Evolutionary conservation across 768 basidiomycete genomes (phyloP).

Genomic region (Leucosporidium scottii): DNA sequence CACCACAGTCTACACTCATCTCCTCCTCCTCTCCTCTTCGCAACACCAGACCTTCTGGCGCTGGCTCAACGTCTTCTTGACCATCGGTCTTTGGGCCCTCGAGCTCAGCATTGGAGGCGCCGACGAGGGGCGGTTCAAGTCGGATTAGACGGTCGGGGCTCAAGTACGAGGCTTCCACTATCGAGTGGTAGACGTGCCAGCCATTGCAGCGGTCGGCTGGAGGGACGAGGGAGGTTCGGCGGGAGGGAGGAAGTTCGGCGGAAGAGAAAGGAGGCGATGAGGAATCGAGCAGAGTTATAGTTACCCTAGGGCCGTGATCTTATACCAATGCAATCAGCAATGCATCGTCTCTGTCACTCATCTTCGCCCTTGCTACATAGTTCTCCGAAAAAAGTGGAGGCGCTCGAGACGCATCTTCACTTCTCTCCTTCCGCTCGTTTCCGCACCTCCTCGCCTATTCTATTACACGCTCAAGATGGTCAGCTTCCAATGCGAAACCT

Average conservation of each 20-base stretch:
- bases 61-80: slow-evolving; percentile 34
- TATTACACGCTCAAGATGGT: slow-evolving; percentile 1
- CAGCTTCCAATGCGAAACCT: slow-evolving; percentile 13
- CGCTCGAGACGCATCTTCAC: neutral
- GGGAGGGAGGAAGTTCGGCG: no score
- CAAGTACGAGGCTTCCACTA: no score
- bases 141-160: neutral
- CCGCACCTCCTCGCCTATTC: neutral
- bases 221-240: no score
- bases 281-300: no score
- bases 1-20: slow-evolving; percentile 26
- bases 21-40: slow-evolving; percentile 17
- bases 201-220: no score
- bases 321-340: no score
- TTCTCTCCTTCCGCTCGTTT: neutral
- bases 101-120: slow-evolving; percentile 31
- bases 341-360: no score
- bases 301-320: no score
- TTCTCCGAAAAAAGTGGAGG: no score
- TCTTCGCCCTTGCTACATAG: no score
- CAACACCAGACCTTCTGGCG: slow-evolving; percentile 33
- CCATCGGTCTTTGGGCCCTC: slow-evolving; percentile 30
- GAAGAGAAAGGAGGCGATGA: no score
- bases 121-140: slow-evolving; percentile 6
- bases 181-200: no score